Conservation (phyloP, 2,329 filamentous ascomycete genomes). For the Teratosphaeriaceae sp. region DNA sequence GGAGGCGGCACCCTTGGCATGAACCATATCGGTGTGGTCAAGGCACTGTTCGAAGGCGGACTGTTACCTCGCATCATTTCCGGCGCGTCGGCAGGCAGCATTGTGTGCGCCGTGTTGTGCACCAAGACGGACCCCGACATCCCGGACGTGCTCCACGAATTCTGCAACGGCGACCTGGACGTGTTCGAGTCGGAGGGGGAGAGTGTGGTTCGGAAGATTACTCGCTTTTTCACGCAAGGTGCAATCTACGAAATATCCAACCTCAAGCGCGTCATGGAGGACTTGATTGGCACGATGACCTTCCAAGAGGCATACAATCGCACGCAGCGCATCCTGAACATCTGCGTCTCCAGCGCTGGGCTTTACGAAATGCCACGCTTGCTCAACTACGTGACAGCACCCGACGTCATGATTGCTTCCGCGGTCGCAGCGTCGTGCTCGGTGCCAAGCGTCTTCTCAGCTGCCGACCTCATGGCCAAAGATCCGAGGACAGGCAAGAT, state of each 20-base stretch:
- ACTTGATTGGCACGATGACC: constrained; percentile 77
- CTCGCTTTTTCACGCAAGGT: constrained; percentile 62
- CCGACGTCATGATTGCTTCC: constrained; percentile 94
- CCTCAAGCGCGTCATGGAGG: constrained; percentile 72
- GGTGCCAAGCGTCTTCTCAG: constrained; percentile 77
- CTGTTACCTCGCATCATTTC: constrained; percentile 82
- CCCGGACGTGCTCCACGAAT: constrained; percentile 59
- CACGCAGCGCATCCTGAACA: constrained; percentile 87
- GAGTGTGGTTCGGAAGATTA: constrained; percentile 58
- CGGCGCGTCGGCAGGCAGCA: constrained; percentile 79
- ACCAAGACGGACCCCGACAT: constrained; percentile 70
- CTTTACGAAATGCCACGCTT: constrained; percentile 81
- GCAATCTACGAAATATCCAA: constrained; percentile 72
- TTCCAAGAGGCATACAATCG: constrained; percentile 95
- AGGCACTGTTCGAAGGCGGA: constrained; percentile 66
- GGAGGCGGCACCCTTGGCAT: constrained; percentile 87
- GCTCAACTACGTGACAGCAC: constrained; percentile 87
- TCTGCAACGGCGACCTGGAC: constrained; percentile 71
- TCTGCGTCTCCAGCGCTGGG: constrained; percentile 82
- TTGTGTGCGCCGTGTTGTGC: constrained; percentile 75
- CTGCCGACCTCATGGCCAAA: constrained; percentile 73
- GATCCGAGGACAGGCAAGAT: constrained; percentile 72
- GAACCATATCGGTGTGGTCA: constrained; percentile 84
- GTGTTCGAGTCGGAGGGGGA: constrained; percentile 65
- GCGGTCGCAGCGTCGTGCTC: constrained; percentile 95